Evolutionary conservation across 495 filamentous ascomycete genomes (phyloP).

Genomic region (Hypoxylon lienhwacheense): DNA sequence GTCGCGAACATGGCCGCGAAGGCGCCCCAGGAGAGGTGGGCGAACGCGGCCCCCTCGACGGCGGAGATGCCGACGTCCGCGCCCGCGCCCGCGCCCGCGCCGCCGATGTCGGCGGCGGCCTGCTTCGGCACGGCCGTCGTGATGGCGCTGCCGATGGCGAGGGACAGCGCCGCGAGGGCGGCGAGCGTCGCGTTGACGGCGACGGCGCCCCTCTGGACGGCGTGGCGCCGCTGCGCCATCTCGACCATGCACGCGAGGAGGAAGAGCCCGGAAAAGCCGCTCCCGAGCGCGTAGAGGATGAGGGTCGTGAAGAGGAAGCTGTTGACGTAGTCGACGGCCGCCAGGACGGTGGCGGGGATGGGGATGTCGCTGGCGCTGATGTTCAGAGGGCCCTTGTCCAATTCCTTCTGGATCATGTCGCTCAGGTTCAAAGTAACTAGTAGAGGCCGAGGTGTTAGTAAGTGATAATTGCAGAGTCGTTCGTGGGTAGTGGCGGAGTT

Average conservation of each 20-base stretch:
- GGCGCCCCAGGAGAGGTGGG: conserved; percentile 63
- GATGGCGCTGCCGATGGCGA: conserved; percentile 36
- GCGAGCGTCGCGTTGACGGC: conserved; percentile 48
- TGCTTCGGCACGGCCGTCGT: conserved; percentile 39
- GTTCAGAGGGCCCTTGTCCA: conserved; percentile 49
- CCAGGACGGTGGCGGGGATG: conserved; percentile 65
- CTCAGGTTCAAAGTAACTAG: conserved; percentile 62
- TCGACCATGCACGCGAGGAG: conserved; percentile 55
- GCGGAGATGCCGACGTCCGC: conserved; percentile 40
- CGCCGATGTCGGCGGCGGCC: conserved; percentile 39
- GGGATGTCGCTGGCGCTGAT: conserved; percentile 58
- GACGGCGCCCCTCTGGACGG: conserved; percentile 37
- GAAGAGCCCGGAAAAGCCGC: conserved; percentile 58
- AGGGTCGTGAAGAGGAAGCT: conserved; percentile 56
- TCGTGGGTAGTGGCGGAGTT: too few species aligned
- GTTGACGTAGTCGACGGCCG: conserved; percentile 59
- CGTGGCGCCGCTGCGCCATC: conserved; percentile 42
- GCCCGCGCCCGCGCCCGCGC: conserved; percentile 36
- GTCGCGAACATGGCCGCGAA: conserved; percentile 62
- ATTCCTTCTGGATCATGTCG: conserved; percentile 54
- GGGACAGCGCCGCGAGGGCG: conserved; percentile 34
- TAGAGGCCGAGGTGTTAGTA: conserved; percentile 17
- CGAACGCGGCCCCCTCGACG: conserved; percentile 38
- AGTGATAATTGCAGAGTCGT: too few species aligned
- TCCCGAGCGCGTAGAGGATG: conserved; percentile 66